Base-by-base conservation (phyloP, 1,284 basidiomycete genomes). In the Heterobasidion occidentale region DNA sequence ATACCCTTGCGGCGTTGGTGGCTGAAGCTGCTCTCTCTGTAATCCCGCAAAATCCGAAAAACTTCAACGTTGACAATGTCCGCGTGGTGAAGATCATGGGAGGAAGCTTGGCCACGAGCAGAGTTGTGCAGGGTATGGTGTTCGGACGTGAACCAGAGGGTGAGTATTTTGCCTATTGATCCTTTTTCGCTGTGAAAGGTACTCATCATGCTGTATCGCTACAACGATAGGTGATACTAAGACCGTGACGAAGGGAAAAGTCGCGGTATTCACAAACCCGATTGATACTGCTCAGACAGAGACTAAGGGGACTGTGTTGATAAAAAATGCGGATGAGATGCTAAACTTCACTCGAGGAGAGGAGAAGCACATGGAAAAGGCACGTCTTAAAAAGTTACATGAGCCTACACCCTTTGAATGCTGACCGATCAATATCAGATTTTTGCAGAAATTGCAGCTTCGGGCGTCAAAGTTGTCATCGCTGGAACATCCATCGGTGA, bases 51-150 rank as follows among this genome's bases (percentile, higher is more conserved):
- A 92, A 94, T 65, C 85, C 88, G 6, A 88, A 88, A 67, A 86
- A 91, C 70, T 98, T 98, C 81, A 97, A 96, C 71, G 94, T 99
- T 36, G 97, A 99, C 74, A 97, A 96, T 62, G 92, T 99, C 1
- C 87, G 96, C 19, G 95, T 99, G 17, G 97, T 99, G 67, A 99
- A 99, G 76, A 98, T 99, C 63, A 90, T 99, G 84, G 97, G 97
- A 59, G 92, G 96, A 50, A 90, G 82, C 64, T 74, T 99, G 17
- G 73, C 84, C 9, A 80, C 80, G 38, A 97, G 94, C 70, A 86
- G 81, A 61, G 96, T 99, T 9, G 88, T 99, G 7, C 85, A 91
- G 62, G 97, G 97, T 51, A 99, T 99, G 97, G 96, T 99, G 0
- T 98, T 99, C 65, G 93, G 93, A 49, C 81, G 95, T 45, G 93